Evolutionary conservation across 1,139 yeast genomes (phyloP).

Genomic region (Taphrina wiesneri): DNA sequence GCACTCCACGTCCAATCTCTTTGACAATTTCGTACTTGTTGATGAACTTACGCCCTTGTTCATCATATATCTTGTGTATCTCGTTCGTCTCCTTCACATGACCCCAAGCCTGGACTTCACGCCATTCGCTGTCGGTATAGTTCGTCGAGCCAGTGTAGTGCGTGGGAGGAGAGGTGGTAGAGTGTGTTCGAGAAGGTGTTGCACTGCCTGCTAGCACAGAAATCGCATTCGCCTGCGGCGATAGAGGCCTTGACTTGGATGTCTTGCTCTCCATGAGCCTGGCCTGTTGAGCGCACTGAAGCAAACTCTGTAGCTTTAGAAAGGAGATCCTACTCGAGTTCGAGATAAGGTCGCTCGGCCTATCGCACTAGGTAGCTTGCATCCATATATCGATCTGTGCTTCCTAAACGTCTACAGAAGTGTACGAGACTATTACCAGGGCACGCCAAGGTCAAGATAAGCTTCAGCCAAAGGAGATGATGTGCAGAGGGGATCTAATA

Average conservation of each 20-base stretch:
- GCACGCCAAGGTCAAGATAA: neutral
- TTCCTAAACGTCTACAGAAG: too few species aligned
- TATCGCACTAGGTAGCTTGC: neutral
- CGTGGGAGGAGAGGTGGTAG: conserved; percentile 24
- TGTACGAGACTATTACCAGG: neutral
- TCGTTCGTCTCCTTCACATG: conserved; percentile 78
- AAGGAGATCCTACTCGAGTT: neutral
- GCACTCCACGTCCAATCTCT: conserved; percentile 94
- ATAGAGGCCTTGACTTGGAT: neutral
- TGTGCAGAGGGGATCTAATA: neutral
- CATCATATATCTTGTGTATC: conserved; percentile 84
- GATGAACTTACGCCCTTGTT: conserved; percentile 77
- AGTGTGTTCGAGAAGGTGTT: conserved; percentile 8
- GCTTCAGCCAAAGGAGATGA: neutral
- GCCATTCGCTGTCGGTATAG: conserved; percentile 33
- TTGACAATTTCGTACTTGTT: conserved; percentile 86
- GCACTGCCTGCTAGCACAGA: conserved; percentile 24
- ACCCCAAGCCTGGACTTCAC: conserved; percentile 35
- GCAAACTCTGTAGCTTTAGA: neutral
- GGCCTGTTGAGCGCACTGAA: neutral
- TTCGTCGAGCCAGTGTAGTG: conserved; percentile 32
- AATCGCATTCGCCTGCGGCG: conserved; percentile 16
- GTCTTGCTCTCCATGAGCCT: conserved; percentile 9
- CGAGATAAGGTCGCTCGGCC: neutral
- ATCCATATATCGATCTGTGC: too few species aligned